Evolutionary conservation across 495 filamentous ascomycete species (phyloP), one percentile per base, ranked within the genome.

Genomic region (Talaromyces borbonicus): DNA sequence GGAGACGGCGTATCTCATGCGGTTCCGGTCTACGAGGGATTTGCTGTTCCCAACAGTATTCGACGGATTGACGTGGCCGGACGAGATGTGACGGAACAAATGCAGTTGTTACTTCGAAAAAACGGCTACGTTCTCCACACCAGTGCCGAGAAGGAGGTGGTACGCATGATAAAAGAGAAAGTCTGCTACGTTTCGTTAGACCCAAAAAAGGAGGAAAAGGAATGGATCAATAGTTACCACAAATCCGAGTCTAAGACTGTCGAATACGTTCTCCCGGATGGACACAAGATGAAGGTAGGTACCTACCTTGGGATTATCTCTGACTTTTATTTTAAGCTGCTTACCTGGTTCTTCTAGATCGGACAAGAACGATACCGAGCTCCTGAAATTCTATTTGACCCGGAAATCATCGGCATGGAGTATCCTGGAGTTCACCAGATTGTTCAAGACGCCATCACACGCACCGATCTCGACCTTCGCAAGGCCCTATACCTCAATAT

Each of bases 401-500:
- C 92, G 8, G 93, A 95, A 56, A 78, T 97, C 47, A 95, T 97
- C 53, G 92, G 92, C 6, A 81, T 95, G 40, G 92, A 99, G 68
- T 99, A 95, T 63, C 89, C 89, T 3, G 92, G 92, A 43, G 83
- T 99, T 50, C 92, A 97, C 60, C 90, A 97, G 64, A 94, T 97
- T 47, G 89, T 97, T 2, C 88, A 95, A 45, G 93, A 97, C 59
- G 79, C 92, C 22, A 97, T 99, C 58, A 89, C 83, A 59, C 80
- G 92, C 48, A 96, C 92, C n/a, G 92, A 99, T 64, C 79, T 99
- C 52, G 92, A 99, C 64, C 77, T 99, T 36, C 84, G 92, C 38
- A 97, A 96, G 62, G 76, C 86, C 12, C 68, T 99, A 22, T 99
- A 92, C 60, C 82, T 85, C 53, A 97, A 95, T 62, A 97, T 99